Evolutionary conservation across 352 stramenopile species (phyloP), one percentile per base, ranked within the genome.

Genomic region (Phytophthora hibernalis): DNA sequence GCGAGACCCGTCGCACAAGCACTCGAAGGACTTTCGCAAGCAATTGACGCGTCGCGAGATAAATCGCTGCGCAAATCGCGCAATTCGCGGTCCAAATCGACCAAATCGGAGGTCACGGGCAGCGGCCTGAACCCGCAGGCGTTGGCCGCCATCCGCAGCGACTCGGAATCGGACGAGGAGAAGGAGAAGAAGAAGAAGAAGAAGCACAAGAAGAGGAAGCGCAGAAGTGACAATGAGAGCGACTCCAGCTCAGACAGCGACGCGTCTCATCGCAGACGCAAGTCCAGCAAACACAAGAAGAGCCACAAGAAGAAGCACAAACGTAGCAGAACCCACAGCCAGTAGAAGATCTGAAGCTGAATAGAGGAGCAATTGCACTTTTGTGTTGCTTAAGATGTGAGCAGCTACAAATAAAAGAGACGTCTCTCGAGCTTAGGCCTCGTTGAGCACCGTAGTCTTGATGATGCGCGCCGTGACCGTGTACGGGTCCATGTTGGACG

Each of bases 401-500:
- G 5, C 31, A 38, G 9, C 31, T 50, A 50, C 22, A 60, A 60
- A 60, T 51, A 51, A 60, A n/a, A 60, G 38, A 60, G 56, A 40
- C n/a, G 33, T 18, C 16, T 18, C 16, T 4, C 15, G 26, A 49
- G 55, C 50, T 81, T 88, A 89, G 20, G 78, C 79, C 65, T 95
- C 84, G 65, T 93, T 74, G 13, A 95, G 67, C 56, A 98, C 90
- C 55, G 97, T 98, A 52, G 96, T 99, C 78, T 97, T 90, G 85
- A 99, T 95, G 70, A 99, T 98, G 79, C 97, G 98, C 68, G 85
- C 71, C 8, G 95, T 99, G 13, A 99, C 97, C 50, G 99, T 80
- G 83, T 99, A 99, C 55, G 97, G 97, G 87, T 99, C 97, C 84
- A 97, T 97, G 87, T 99, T 99, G 73, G 97, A 99, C 43, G 95